phyloP scores from a whole-genome alignment of 306 rosid genomes.

The Sindora glabra region DNA sequence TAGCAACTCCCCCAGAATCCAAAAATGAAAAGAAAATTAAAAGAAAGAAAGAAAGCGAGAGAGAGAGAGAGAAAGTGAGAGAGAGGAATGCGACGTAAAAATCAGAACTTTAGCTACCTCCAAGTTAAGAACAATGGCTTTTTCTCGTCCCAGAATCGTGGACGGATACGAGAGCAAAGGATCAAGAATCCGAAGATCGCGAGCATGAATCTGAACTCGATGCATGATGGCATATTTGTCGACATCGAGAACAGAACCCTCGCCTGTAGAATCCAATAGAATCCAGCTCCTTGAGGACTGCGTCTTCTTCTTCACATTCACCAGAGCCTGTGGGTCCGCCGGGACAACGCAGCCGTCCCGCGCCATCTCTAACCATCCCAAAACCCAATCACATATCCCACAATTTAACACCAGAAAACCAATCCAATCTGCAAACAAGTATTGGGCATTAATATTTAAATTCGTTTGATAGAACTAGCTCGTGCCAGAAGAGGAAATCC shows the following conservation, averaged over 20 bases:
- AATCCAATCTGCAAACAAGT: too few species aligned
- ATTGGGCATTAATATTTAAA: too few species aligned
- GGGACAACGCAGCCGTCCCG: constrained; percentile 69
- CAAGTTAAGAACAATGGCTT: constrained; percentile 88
- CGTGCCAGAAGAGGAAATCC: too few species aligned
- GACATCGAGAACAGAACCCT: constrained; percentile 59
- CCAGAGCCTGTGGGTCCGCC: constrained; percentile 51
- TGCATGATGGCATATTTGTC: constrained; percentile 92
- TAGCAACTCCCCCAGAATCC: constrained; percentile 9
- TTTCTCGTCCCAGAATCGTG: constrained; percentile 79
- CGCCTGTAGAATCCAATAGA: constrained; percentile 46
- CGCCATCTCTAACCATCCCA: constrained; percentile 57
- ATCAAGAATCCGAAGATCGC: constrained; percentile 91
- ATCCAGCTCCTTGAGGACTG: constrained; percentile 81
- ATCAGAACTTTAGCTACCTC: constrained; percentile 33
- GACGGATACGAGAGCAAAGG: constrained; percentile 90
- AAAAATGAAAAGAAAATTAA: not conserved
- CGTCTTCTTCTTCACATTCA: constrained; percentile 62
- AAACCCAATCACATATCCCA: constrained; percentile 20
- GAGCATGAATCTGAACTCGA: constrained; percentile 82
- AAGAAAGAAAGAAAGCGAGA: not conserved
- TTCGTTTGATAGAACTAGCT: too few species aligned
- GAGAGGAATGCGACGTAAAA: not conserved
- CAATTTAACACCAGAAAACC: not conserved
- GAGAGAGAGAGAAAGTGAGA: not conserved